These are phyloP conservation scores for Fusarium succisae DNA, from an alignment of 2,329 filamentous ascomycete species.

Conservation along the genomic window DNA sequence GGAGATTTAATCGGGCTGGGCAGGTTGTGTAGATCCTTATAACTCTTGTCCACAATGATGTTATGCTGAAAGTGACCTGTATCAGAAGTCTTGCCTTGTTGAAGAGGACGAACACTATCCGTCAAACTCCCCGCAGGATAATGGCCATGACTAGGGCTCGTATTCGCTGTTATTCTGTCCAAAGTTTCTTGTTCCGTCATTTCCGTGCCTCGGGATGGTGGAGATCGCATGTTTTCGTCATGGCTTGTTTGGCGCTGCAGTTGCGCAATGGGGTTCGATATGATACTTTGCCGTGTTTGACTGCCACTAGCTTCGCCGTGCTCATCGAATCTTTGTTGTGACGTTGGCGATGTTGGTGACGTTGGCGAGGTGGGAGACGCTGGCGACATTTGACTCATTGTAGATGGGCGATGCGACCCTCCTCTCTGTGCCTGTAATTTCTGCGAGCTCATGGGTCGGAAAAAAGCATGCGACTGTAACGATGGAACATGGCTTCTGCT, in stretches of 20 bases:
- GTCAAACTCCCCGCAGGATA: slow-evolving; percentile 69
- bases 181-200: slow-evolving; percentile 78
- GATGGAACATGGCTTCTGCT: slow-evolving; percentile 91
- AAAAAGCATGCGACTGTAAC: slow-evolving; percentile 89
- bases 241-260: slow-evolving; percentile 43
- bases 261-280: slow-evolving; percentile 58
- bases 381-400: slow-evolving; percentile 49
- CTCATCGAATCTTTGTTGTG: slow-evolving; percentile 50
- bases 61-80: slow-evolving; percentile 53
- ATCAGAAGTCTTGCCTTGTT: slow-evolving; percentile 59
- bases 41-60: slow-evolving; percentile 69
- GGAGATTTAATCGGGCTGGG: slow-evolving; percentile 75
- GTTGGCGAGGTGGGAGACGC: slow-evolving; percentile 27
- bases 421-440: slow-evolving; percentile 88
- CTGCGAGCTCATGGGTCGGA: slow-evolving; percentile 96
- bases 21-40: slow-evolving; percentile 60
- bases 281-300: slow-evolving; percentile 63
- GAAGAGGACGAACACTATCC: slow-evolving; percentile 83
- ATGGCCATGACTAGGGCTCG: slow-evolving; percentile 73
- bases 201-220: slow-evolving; percentile 82
- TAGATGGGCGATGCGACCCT: slow-evolving; percentile 60
- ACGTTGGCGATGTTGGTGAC: slow-evolving; percentile 18
- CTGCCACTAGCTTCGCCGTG: slow-evolving; percentile 56
- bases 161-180: slow-evolving; percentile 77
- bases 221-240: slow-evolving; percentile 65